Conservation (phyloP, 805 yeast genomes). For the Lipomyces starkeyi region DNA sequence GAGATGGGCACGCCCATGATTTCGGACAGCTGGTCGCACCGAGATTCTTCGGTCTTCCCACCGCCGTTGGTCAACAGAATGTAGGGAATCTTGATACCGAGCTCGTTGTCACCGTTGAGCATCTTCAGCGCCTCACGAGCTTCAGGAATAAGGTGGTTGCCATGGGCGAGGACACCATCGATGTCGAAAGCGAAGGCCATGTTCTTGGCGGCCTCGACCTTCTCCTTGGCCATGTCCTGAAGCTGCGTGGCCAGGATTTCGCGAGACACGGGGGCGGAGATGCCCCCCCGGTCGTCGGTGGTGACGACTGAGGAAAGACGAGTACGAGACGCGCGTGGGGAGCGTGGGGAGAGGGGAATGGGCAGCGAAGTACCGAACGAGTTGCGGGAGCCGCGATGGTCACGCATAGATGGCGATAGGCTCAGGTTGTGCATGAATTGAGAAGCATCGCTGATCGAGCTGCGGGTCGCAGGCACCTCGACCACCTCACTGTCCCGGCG, state of each 20-base stretch:
- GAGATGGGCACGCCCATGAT: slow-evolving; percentile 66
- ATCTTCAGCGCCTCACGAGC: slow-evolving; percentile 74
- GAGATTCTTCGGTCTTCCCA: slow-evolving; percentile 76
- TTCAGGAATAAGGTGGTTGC: slow-evolving; percentile 82
- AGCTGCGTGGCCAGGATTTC: slow-evolving; percentile 10
- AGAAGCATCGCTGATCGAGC: slow-evolving; percentile 11
- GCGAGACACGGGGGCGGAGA: slow-evolving; percentile 13
- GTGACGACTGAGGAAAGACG: slow-evolving; percentile 1
- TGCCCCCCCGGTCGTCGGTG: slow-evolving; percentile 6
- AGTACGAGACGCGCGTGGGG: slow-evolving; percentile 10
- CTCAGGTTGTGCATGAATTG: slow-evolving; percentile 10
- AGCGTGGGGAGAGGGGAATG: slow-evolving; percentile 14
- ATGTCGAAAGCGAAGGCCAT: slow-evolving; percentile 88
- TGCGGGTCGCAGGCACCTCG: slow-evolving; percentile 15
- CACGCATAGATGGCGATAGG: slow-evolving; percentile 13
- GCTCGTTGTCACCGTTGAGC: slow-evolving; percentile 77
- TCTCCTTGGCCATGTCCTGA: slow-evolving; percentile 15
- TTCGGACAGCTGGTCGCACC: slow-evolving; percentile 72
- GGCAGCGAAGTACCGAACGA: slow-evolving; percentile 15
- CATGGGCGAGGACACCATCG: slow-evolving; percentile 87
- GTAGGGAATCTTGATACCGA: slow-evolving; percentile 80
- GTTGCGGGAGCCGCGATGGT: slow-evolving; percentile 15
- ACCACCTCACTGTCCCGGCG: slow-evolving; percentile 12
- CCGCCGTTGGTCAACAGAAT: slow-evolving; percentile 92
- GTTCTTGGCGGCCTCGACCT: slow-evolving; percentile 41